Percentiles rank a stretch among this genome's conserved stretches.
phyloP scores from a whole-genome alignment of 2,329 filamentous ascomycete genomes.

The Tolypocladium ovalisporum region DNA sequence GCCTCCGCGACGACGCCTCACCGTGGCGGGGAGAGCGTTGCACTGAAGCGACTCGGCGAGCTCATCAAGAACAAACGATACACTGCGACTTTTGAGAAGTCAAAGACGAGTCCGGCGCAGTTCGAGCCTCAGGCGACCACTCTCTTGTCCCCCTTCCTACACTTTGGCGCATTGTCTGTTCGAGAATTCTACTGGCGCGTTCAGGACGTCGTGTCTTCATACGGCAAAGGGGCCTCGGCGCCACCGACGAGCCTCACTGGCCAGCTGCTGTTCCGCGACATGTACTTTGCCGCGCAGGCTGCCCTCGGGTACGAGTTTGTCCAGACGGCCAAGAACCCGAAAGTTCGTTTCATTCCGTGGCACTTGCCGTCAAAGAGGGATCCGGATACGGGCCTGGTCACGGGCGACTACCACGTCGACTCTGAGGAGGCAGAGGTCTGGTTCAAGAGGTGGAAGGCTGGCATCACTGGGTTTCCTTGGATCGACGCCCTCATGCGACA shows the following conservation, averaged over 20 bases:
- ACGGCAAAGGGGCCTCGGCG: slow-evolving; percentile 43
- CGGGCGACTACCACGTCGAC: slow-evolving; percentile 54
- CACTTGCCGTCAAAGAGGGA: slow-evolving; percentile 54
- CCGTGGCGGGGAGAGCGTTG: slow-evolving; percentile 58
- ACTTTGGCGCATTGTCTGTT: slow-evolving; percentile 62
- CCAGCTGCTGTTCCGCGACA: slow-evolving; percentile 67
- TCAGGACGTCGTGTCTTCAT: slow-evolving; percentile 47
- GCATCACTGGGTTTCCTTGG: slow-evolving; percentile 66
- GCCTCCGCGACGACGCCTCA: slow-evolving; percentile 54
- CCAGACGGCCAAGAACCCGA: slow-evolving; percentile 53
- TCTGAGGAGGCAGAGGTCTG: slow-evolving; percentile 48
- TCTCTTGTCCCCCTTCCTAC: slow-evolving; percentile 60
- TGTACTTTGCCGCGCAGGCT: slow-evolving; percentile 74
- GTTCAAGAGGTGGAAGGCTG: slow-evolving; percentile 59
- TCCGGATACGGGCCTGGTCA: slow-evolving; percentile 32
- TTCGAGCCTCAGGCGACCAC: slow-evolving; percentile 66
- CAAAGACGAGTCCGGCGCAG: slow-evolving; percentile 61
- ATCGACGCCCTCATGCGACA: slow-evolving; percentile 75
- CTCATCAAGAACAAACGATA: slow-evolving; percentile 55
- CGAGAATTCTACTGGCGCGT: slow-evolving; percentile 65
- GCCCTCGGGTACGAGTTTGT: slow-evolving; percentile 51
- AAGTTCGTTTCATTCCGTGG: slow-evolving; percentile 70
- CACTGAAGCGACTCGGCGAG: slow-evolving; percentile 44
- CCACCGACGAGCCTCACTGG: slow-evolving; percentile 62
- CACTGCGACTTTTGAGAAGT: slow-evolving; percentile 65